A percentile compares a stretch with the other conserved stretches of the same genome.
phyloP scores from a whole-genome alignment of 257 asterid species.

The Nicotiana tomentosiformis region DNA sequence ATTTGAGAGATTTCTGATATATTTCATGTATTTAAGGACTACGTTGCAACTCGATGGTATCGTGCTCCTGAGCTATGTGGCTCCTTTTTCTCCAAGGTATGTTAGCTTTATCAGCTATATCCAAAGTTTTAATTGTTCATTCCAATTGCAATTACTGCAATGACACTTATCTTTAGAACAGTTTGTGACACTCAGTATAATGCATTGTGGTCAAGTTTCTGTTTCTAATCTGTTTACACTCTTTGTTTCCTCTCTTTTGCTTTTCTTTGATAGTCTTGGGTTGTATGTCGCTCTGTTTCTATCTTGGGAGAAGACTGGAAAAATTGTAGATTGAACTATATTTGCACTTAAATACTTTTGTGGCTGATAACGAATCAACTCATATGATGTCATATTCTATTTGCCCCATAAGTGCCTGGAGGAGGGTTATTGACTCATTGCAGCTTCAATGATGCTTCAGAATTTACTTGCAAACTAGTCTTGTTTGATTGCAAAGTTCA shows the following conservation, averaged over 20 bases:
- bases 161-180: background rate
- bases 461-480: background rate
- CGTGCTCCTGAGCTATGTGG: constrained; percentile 99
- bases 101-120: constrained; percentile 11
- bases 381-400: background rate
- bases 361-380: background rate
- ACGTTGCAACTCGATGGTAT: constrained; percentile 97
- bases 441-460: background rate
- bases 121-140: background rate
- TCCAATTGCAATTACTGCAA: background rate
- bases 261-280: background rate
- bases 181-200: background rate
- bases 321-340: background rate
- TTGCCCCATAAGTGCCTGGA: constrained; percentile 3
- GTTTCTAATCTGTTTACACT: background rate
- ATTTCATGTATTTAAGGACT: constrained; percentile 53
- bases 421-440: background rate
- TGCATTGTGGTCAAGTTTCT: background rate
- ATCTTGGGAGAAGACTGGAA: background rate
- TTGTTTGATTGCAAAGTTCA: background rate
- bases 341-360: background rate
- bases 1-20: background rate
- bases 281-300: background rate
- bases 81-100: constrained; percentile 94
- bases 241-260: background rate